phyloP scores from a whole-genome alignment of 2,329 filamentous ascomycete species.

The Cadophora malorum region DNA sequence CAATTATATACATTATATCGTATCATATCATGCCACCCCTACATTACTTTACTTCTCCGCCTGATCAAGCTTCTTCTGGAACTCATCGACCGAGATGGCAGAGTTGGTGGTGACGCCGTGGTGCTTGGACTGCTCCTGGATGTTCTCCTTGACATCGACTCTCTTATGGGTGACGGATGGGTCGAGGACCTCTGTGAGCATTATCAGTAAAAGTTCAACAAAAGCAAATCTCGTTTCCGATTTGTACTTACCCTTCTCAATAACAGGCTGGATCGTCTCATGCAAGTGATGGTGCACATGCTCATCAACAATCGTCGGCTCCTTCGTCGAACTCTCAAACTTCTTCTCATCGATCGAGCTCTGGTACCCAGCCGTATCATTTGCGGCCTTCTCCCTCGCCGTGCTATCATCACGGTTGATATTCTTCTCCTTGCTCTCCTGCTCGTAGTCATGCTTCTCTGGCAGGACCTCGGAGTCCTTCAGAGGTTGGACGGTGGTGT shows the following conservation, averaged over 20 bases:
- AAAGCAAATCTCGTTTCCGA: background rate
- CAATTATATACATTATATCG: constrained; percentile 17
- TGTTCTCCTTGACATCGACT: constrained; percentile 72
- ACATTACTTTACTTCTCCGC: background rate
- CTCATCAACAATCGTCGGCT: constrained; percentile 60
- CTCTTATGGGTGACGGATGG: constrained; percentile 73
- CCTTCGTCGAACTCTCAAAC: constrained; percentile 48
- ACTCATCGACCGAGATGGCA: constrained; percentile 62
- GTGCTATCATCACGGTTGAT: constrained; percentile 62
- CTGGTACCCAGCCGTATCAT: constrained; percentile 59
- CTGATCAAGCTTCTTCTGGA: constrained; percentile 47
- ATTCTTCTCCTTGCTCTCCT: constrained; percentile 62
- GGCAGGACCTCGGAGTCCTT: constrained; percentile 57
- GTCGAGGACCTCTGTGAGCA: constrained; percentile 60
- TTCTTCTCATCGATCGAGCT: constrained; percentile 51
- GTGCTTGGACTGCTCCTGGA: constrained; percentile 68
- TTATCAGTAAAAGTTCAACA: constrained; percentile 17
- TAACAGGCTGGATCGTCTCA: constrained; percentile 66
- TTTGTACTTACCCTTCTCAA: constrained; percentile 57
- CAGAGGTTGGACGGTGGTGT: constrained; percentile 72
- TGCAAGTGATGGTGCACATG: constrained; percentile 62
- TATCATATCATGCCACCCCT: background rate
- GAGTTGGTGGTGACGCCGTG: constrained; percentile 69
- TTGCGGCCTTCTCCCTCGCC: constrained; percentile 52
- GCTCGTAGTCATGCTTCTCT: constrained; percentile 64